Conservation (phyloP, 352 stramenopile genomes). For the Plasmopara halstedii region DNA sequence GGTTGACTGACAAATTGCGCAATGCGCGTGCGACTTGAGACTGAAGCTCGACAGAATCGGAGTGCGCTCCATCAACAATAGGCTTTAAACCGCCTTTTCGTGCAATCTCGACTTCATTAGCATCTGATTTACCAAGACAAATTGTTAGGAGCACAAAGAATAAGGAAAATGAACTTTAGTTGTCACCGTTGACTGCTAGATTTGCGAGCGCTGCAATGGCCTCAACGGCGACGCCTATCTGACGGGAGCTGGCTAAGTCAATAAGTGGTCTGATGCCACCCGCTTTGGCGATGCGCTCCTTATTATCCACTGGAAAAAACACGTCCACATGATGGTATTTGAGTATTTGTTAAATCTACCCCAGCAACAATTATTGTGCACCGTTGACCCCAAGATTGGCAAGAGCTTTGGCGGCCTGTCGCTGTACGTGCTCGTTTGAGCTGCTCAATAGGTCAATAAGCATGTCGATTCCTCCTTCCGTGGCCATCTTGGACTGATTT, state of each 20-base stretch:
- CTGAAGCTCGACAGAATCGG: conserved; percentile 79
- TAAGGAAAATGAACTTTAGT: neutral
- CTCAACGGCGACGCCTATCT: conserved; percentile 84
- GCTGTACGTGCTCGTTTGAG: conserved; percentile 84
- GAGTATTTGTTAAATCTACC: too few species aligned
- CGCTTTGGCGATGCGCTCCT: conserved; percentile 87
- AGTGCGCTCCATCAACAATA: conserved; percentile 82
- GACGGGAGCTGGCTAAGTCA: conserved; percentile 66
- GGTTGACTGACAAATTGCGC: conserved; percentile 90
- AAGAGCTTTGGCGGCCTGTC: conserved; percentile 90
- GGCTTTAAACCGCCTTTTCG: conserved; percentile 81
- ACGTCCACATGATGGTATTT: too few species aligned
- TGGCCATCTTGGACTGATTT: conserved; percentile 92
- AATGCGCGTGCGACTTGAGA: conserved; percentile 86
- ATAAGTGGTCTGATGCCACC: conserved; percentile 87
- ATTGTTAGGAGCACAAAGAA: neutral
- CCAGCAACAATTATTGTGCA: too few species aligned
- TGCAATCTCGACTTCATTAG: conserved; percentile 90
- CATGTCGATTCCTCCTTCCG: conserved; percentile 91
- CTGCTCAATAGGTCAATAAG: conserved; percentile 87
- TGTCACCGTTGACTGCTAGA: conserved; percentile 88
- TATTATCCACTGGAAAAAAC: conserved; percentile 78
- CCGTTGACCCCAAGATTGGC: conserved; percentile 91
- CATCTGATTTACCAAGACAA: conserved; percentile 39
- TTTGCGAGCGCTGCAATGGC: conserved; percentile 92